phyloP scores from a whole-genome alignment of 371 early-diverging fungal genomes.

The Phascolomyces articulosus region DNA sequence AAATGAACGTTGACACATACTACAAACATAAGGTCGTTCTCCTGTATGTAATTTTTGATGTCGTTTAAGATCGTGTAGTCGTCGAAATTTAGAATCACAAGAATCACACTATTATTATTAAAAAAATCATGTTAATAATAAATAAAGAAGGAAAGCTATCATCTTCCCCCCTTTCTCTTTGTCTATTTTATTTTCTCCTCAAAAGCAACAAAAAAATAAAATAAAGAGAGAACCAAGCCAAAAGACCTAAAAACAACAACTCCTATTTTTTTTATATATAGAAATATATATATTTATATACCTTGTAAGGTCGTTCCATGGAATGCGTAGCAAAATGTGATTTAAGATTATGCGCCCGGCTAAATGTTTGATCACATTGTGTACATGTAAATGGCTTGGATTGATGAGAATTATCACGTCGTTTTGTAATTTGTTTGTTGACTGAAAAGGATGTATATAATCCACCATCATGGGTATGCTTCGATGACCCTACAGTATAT shows the following conservation, averaged over 20 bases:
- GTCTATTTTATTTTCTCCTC: no score
- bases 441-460: constrained; percentile 9
- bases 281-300: constrained; percentile 17
- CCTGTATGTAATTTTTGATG: constrained; percentile 68
- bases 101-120: constrained; percentile 32
- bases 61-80: constrained; percentile 65
- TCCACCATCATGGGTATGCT: not conserved
- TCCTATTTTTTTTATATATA: no score
- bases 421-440: constrained; percentile 2
- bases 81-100: constrained; percentile 48
- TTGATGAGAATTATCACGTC: not conserved
- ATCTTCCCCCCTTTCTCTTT: no score
- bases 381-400: constrained; percentile 32
- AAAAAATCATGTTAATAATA: not conserved
- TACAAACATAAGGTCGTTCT: constrained; percentile 61
- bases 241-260: no score
- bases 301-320: constrained; percentile 43
- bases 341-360: constrained; percentile 49
- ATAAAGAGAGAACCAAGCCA: no score
- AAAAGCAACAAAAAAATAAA: no score
- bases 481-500: not conserved
- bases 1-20: constrained; percentile 61
- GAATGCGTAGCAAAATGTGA: constrained; percentile 51
- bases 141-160: no score
- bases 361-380: constrained; percentile 42